Base-by-base conservation (phyloP, 768 basidiomycete genomes). In the Trametes cinnabarina region DNA sequence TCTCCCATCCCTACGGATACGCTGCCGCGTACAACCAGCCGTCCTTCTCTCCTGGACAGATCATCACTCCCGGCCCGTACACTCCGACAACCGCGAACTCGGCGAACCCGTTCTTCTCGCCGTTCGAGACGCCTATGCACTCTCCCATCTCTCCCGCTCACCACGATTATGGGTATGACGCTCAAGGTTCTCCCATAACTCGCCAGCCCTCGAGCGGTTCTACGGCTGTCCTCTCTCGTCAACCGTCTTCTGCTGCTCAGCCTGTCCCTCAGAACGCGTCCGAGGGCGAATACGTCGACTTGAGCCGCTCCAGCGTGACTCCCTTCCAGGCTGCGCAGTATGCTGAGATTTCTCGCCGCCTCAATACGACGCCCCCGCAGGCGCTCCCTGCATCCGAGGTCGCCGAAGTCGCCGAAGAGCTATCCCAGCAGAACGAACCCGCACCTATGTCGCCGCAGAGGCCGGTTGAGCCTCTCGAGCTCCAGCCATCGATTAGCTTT, bases 241-340 rank as follows among this genome's bases (percentile, higher is more conserved):
- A 69, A 49, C 63, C 67, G 17, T 65, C 67, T 40, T 39, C 53
- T 71, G 68, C 46, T 62, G 58, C 66, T 19, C 64, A 67, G 19
- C 61, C 61, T 7, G 40, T 66, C 26, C 51, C 55, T 12, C 57
- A 49, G 12, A 55, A 62, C 47, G 43, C 47, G 9, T n/a, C 44
- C 9, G 65, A 68, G 39, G 65, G 74, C 11, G 80, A 84, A 58
- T 89, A 90, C 55, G 76, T 84, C 35, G 85, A 90, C 63, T 75
- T 91, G 40, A 75, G 72, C 66, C 79, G 89, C 42, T 83, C 84
- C 17, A 88, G 87, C 64, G 81, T 89, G 2, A 84, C 87, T 3
- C 88, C 88, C 0, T 88, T 79, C 78, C 89, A 91, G 66, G 88
- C 86, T 39, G 79, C 77, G 0, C 90, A 91, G 68, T 90, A 90